Evolutionary conservation across 306 rosid genomes (phyloP), one percentile per base, ranked within the genome.

Genomic region (Dryas alaskensis): DNA sequence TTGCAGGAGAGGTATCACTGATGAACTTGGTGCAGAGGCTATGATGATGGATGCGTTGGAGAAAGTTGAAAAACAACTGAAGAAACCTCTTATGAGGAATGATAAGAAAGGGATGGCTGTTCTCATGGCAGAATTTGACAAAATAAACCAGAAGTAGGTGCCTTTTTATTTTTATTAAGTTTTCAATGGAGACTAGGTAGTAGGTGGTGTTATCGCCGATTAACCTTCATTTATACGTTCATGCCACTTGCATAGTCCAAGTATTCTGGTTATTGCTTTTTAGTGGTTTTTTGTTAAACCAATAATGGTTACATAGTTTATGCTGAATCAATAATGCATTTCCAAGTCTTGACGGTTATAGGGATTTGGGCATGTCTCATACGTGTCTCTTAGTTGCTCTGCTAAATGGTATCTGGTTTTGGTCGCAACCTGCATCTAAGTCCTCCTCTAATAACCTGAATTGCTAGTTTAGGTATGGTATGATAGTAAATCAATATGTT

Each of bases 21-120:
- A 94, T 80, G 89, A 84, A 43, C 87, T 81, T 60, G 99, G 99
- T 79, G 96, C 89, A 7, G 97, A 94, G 87, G 86, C 90, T 58
- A 7, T 86, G 95, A 92, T 94, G 99, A 61, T 92, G 37, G 93
- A 86, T 57, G 96, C 99, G 46, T 76, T 94, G 87, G 97, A 92
- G 59, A 94, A 87, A 87, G 73, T 94, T 65, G 99, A 94, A 85
- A 90, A 92, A 54, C 88, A 92, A 22, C 77, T 89, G 46, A 92
- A 92, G 64, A 88, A 88, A 69, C 95, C 99, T 72, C 89, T 94
- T 70, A 12, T 92, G 92, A 90, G 97, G 85, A 74, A 86, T 83
- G 99, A 94, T 65, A 87, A 83, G 81, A 94, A 90, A 80, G 96
- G 96, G 84, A 92, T 90, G 96, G 89, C 86, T 82, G 73, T 90